Conservation (phyloP, 495 filamentous ascomycete species). For the Neurospora cerealis region DNA sequence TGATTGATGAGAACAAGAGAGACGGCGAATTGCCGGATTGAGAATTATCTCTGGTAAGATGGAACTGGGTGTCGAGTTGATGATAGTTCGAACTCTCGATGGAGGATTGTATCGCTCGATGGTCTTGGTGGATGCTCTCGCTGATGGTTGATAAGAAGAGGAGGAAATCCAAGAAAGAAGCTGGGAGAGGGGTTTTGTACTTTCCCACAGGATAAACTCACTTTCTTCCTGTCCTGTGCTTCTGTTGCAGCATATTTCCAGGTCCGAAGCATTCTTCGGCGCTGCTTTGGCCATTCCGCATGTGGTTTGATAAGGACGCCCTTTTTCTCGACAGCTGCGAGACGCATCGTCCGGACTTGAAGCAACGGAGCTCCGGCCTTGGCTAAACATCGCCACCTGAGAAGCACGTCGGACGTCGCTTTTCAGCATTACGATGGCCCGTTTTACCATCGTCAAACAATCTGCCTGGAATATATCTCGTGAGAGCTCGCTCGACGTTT, state of each 20-base stretch:
- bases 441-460: background rate
- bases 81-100: background rate
- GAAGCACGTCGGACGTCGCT: too few relatives aligned
- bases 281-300: background rate
- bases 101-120: background rate
- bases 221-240: background rate
- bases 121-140: background rate
- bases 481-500: background rate
- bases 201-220: background rate
- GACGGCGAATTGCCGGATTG: background rate
- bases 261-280: background rate
- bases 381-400: background rate
- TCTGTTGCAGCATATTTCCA: background rate
- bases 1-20: background rate
- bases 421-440: background rate
- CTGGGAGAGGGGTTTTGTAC: background rate
- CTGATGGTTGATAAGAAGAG: background rate
- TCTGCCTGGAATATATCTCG: accelerated
- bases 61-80: background rate
- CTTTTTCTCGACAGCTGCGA: background rate
- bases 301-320: background rate
- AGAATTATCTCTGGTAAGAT: background rate
- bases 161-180: background rate
- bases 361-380: background rate
- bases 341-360: background rate